Evolutionary conservation across 305 asterid species (phyloP), one percentile per base, ranked within the genome.

Genomic region (Solanum hybrid): DNA sequence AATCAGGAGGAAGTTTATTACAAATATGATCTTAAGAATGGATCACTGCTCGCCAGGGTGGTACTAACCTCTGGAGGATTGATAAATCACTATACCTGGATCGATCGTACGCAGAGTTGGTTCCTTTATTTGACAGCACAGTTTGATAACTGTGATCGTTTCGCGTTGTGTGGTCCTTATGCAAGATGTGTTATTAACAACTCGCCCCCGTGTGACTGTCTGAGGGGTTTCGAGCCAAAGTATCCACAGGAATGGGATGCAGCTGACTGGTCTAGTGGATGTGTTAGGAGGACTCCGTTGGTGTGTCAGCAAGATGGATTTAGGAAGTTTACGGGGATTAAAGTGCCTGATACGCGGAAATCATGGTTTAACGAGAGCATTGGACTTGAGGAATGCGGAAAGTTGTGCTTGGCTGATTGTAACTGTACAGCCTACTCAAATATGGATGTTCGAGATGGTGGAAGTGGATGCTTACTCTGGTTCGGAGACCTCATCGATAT

Each of bases 131-230:
- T 26, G 32, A 80, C 83, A 29, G 78, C 88, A 73, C 93, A 89
- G 27, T 85, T 73, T 6, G 90, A 91, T 51, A 87, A 68, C 32
- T 93, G 95, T 77, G 94, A 91, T 51, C 34, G 14, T 65, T 93
- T 90, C 14, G 92, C 86, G 1, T 61, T 88, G 31, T 93, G 94
- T 89, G 88, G 91, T 51, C 91, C 89, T 11, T 87, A 92, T 89
- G 92, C 92, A 4, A 89, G 89, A 12, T 93, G 95, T 70, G 88
- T 70, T 7, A 90, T 89, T 7, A 86, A 88, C n/a, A 88, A 80
- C 17, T 87, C 92, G 1, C 94, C 94, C 61, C 89, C 90, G 0
- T 93, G 95, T 68, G 80, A 87, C 15, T 89, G 91, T 76, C 26
- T 89, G 65, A 10, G 86, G 1, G 91, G 92, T 36, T 91, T 89